Evolutionary conservation across 371 early-diverging fungal genomes (phyloP), one percentile per base, ranked within the genome.

Genomic region (Apophysomyces ossiformis): DNA sequence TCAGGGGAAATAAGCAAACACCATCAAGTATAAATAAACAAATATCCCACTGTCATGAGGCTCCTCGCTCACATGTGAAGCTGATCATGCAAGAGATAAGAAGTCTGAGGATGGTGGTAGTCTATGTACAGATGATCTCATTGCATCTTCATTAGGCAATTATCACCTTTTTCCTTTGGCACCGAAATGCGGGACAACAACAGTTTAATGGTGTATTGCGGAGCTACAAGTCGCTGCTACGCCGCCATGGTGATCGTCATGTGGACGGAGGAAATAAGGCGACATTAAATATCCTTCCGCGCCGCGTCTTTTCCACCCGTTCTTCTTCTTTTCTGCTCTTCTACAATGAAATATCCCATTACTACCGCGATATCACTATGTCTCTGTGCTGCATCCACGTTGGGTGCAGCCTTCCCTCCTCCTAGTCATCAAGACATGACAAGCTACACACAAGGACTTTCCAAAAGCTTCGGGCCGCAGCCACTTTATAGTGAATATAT

Each of bases 381-480:
- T 21, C 39, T 54, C 13, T 16, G 60, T n/a, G 60, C 60, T 16
- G 44, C 56, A n/a, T n/a, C 36, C 18, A 35, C 44, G 5, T 0
- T 66, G 13, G 66, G 56, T 60, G 60, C 66, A 26, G 32, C 32
- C 7, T 26, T 38, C 2, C 39, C 39, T 16, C 60, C 60, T 38
- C 26, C n/a, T 7, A 45, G 18, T 54, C 37, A 37, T 18, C 21
- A 46, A 8, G 35, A 47, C 37, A 16, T 63, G 36, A 60, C 36
- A n/a, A 65, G 66, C 9, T 74, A 74, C 12, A 47, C 65, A 45
- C 63, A 60, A 46, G 69, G 69, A 7, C 60, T 73, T n/a, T 65
- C 66, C 1, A 72, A 70, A 63, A 71, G 71, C 58, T 76, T 76
- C 64, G 77, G 77, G n/a, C 77, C 77, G 65, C 73, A 76, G 57